Conservation (phyloP, 2,329 filamentous ascomycete genomes). For the Orbilia brochopaga region DNA sequence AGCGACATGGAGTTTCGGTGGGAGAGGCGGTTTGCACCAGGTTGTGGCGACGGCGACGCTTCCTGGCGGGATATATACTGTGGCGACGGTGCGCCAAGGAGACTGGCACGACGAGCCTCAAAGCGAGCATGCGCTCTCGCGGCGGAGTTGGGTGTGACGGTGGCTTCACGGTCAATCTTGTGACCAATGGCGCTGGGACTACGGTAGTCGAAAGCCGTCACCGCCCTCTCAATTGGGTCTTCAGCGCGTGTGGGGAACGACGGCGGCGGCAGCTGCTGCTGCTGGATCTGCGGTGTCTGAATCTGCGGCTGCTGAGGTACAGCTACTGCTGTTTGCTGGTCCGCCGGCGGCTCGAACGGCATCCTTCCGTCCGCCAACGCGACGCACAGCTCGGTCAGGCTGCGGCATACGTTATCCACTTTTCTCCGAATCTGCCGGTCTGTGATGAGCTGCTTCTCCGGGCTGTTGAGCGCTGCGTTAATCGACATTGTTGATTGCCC, state of each 20-base stretch:
- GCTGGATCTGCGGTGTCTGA: conserved; percentile 14
- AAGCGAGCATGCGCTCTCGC: conserved; percentile 41
- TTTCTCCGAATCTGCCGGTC: conserved; percentile 89
- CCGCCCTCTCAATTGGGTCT: conserved; percentile 38
- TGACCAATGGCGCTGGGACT: conserved; percentile 47
- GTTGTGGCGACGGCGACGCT: conserved; percentile 45
- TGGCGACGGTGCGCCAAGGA: conserved; percentile 31
- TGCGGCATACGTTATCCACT: conserved; percentile 89
- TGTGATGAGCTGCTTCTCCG: conserved; percentile 61
- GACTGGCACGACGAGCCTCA: conserved; percentile 42
- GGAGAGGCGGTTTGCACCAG: conserved; percentile 40
- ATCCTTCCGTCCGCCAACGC: conserved; percentile 71
- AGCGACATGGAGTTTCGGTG: conserved; percentile 47
- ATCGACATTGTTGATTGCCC: conserved; percentile 65
- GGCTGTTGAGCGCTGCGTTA: conserved; percentile 59
- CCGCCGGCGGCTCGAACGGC: conserved; percentile 51
- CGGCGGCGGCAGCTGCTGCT: neutral
- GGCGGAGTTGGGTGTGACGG: conserved; percentile 42
- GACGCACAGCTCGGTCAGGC: conserved; percentile 88
- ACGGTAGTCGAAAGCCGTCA: conserved; percentile 40
- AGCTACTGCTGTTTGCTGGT: conserved; percentile 21
- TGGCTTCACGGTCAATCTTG: conserved; percentile 46
- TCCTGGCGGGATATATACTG: conserved; percentile 42
- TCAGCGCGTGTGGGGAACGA: conserved; percentile 28
- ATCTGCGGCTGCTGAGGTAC: conserved; percentile 21